These are phyloP conservation scores for Backusella liffmaniae DNA, from an alignment of 192 early-diverging fungal species.

Conservation along the genomic window DNA sequence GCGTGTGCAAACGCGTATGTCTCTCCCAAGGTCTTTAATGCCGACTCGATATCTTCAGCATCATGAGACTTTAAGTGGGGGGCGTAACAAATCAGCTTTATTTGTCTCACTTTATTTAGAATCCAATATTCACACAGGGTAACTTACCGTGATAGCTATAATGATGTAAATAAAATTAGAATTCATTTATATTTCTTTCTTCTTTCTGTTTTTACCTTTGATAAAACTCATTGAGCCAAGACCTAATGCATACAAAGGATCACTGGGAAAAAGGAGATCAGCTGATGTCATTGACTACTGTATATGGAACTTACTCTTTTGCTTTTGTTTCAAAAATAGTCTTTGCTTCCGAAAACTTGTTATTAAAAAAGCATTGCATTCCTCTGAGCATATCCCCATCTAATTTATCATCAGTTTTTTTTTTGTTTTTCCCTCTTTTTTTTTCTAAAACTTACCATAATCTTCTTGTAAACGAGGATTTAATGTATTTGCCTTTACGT, in stretches of 20 bases:
- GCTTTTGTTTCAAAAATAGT: conserved; percentile 45
- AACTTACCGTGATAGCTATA: conserved; percentile 29
- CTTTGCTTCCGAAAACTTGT: conserved; percentile 51
- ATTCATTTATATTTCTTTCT: too few species aligned
- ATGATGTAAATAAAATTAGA: not conserved
- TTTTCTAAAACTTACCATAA: conserved; percentile 12
- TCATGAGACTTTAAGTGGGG: conserved; percentile 36
- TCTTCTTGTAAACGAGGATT: conserved; percentile 28
- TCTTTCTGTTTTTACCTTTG: conserved; percentile 42
- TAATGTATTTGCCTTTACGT: conserved; percentile 25
- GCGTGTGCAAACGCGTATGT: conserved; percentile 44
- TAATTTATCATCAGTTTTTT: not conserved
- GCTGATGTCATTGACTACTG: not conserved
- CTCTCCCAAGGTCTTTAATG: conserved; percentile 39
- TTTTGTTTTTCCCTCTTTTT: not conserved
- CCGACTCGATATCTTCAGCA: conserved; percentile 40
- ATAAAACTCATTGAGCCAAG: conserved; percentile 52
- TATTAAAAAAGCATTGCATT: conserved; percentile 50
- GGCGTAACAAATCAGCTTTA: not conserved
- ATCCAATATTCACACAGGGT: not conserved
- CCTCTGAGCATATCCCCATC: conserved; percentile 29
- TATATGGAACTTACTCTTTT: conserved; percentile 32
- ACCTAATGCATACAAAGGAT: conserved; percentile 54
- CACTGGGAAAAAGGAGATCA: conserved; percentile 18
- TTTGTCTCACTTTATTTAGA: not conserved